phyloP scores from a whole-genome alignment of 129 eudicot genomes.

The Ambrosia artemisiifolia region DNA sequence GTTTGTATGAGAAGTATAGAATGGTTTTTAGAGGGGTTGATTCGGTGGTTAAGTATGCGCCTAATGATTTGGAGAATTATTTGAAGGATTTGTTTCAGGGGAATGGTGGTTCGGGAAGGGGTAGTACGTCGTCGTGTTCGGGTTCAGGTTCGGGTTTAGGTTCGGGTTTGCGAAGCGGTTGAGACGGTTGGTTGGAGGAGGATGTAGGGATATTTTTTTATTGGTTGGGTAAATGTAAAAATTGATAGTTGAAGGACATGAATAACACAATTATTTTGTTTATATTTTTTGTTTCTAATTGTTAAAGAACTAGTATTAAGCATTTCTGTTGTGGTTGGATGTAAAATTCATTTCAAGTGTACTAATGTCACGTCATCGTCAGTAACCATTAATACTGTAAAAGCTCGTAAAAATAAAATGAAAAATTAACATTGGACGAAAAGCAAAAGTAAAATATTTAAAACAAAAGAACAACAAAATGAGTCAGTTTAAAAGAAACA shows the following conservation, averaged over 20 bases:
- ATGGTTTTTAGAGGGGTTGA: slow-evolving; percentile 36
- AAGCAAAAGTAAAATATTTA: no score
- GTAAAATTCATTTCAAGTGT: no score
- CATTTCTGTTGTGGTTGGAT: no score
- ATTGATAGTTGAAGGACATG: not conserved
- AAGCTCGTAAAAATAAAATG: no score
- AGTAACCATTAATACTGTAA: no score
- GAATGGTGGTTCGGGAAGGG: slow-evolving; percentile 27
- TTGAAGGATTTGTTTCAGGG: slow-evolving; percentile 64
- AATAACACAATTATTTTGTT: not conserved
- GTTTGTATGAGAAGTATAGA: slow-evolving; percentile 46
- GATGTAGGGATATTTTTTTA: not conserved
- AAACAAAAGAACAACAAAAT: no score
- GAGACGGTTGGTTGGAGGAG: slow-evolving; percentile 3
- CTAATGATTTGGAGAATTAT: slow-evolving; percentile 72
- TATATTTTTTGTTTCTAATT: not conserved
- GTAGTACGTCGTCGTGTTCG: slow-evolving; percentile 26
- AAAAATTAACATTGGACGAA: no score
- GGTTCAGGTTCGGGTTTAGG: not conserved
- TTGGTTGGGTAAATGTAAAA: not conserved
- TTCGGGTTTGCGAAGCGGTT: slow-evolving; percentile 25
- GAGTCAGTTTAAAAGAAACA: no score
- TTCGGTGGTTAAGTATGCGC: slow-evolving; percentile 66
- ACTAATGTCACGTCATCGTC: no score
- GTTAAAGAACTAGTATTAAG: no score